Percentiles rank a stretch among this genome's conserved stretches.
phyloP scores from a whole-genome alignment of 805 yeast species.

The Zygosaccharomyces siamensis region DNA sequence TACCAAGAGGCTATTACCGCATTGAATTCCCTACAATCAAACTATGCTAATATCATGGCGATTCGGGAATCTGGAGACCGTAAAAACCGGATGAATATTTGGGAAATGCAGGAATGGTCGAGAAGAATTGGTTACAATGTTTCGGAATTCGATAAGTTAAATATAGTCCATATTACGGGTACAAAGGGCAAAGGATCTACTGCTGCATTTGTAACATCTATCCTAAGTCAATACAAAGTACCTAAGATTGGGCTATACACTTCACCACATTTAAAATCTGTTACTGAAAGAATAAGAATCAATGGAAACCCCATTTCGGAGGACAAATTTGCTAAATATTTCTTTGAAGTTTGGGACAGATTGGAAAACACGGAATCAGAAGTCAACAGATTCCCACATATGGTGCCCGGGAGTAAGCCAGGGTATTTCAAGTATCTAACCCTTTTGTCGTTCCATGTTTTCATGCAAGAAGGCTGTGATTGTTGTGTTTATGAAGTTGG shows the following conservation, averaged over 20 bases:
- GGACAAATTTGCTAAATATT: conserved; percentile 75
- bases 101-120: conserved; percentile 82
- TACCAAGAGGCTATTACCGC: conserved; percentile 75
- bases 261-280: conserved; percentile 91
- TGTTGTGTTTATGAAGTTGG: conserved; percentile 97
- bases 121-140: conserved; percentile 64
- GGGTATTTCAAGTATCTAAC: conserved; percentile 92
- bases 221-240: conserved; percentile 56
- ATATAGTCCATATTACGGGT: conserved; percentile 89
- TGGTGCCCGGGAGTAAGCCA: conserved; percentile 72
- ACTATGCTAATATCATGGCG: conserved; percentile 85
- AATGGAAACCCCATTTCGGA: conserved; percentile 83
- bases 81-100: conserved; percentile 63
- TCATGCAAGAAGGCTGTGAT: conserved; percentile 82
- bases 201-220: conserved; percentile 86
- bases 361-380: conserved; percentile 57
- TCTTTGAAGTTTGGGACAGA: conserved; percentile 91
- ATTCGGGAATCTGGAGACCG: conserved; percentile 62
- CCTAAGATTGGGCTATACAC: conserved; percentile 85
- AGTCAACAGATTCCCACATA: conserved; percentile 58
- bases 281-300: conserved; percentile 84
- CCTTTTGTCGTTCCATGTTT: conserved; percentile 83
- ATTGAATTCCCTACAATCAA: conserved; percentile 83
- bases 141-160: conserved; percentile 64
- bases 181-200: conserved; percentile 99